phyloP scores from a whole-genome alignment of 2,329 filamentous ascomycete species.

The Alternaria sp. region DNA sequence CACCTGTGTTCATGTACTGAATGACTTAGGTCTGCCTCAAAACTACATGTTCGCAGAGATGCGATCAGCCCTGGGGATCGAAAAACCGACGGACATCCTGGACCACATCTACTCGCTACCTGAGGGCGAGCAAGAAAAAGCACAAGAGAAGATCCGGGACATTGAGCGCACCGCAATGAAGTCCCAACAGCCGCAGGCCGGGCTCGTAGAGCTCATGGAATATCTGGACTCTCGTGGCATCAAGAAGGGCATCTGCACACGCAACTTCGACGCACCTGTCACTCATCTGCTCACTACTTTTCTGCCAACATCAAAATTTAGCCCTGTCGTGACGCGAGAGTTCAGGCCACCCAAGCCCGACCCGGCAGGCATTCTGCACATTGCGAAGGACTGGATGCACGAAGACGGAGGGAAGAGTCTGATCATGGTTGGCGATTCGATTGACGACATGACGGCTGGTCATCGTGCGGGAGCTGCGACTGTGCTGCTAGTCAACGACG shows the following conservation, averaged over 20 bases:
- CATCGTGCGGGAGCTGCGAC: slow-evolving; percentile 84
- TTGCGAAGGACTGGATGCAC: slow-evolving; percentile 73
- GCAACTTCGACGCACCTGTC: slow-evolving; percentile 85
- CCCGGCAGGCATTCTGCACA: slow-evolving; percentile 86
- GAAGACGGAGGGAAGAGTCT: slow-evolving; percentile 53
- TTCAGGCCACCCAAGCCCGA: slow-evolving; percentile 85
- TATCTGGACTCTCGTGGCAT: slow-evolving; percentile 74
- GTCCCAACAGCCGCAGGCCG: slow-evolving; percentile 79
- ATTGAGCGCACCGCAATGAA: slow-evolving; percentile 86
- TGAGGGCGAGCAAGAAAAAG: slow-evolving; percentile 63
- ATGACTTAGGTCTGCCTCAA: slow-evolving; percentile 74
- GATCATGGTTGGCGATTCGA: slow-evolving; percentile 67
- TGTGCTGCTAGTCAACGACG: slow-evolving; percentile 84
- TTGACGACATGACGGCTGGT: slow-evolving; percentile 93
- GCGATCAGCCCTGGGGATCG: slow-evolving; percentile 75
- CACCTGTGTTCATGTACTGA: slow-evolving; percentile 7
- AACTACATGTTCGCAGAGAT: slow-evolving; percentile 96
- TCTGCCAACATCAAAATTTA: slow-evolving; percentile 70
- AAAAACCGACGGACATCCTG: slow-evolving; percentile 78
- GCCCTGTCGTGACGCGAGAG: slow-evolving; percentile 82
- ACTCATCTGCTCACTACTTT: slow-evolving; percentile 77
- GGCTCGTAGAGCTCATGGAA: slow-evolving; percentile 77
- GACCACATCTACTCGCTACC: slow-evolving; percentile 83
- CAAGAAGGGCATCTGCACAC: slow-evolving; percentile 85
- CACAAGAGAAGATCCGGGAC: slow-evolving; percentile 74